A percentile compares a stretch with the other conserved stretches of the same genome.
phyloP scores from a whole-genome alignment of 1,139 yeast species.

The Arxiozyma slooffiae region DNA sequence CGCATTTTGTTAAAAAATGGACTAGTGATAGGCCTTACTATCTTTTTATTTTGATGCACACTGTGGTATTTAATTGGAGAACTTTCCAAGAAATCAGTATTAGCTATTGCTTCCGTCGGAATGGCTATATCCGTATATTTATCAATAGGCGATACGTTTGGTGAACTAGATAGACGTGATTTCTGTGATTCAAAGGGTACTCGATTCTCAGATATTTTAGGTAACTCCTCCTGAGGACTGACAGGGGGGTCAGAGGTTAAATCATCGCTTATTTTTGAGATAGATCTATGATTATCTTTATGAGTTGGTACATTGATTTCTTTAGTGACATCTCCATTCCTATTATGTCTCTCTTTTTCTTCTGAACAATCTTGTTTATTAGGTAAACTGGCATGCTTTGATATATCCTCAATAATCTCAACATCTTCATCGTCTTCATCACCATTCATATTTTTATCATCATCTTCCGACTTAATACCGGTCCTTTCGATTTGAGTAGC shows the following conservation, averaged over 20 bases:
- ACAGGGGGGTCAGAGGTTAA: slow-evolving; percentile 2
- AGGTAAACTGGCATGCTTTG: slow-evolving; percentile 1
- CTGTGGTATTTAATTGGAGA: slow-evolving; percentile 10
- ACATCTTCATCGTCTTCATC: slow-evolving; percentile 25
- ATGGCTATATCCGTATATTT: background rate
- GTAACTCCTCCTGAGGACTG: background rate
- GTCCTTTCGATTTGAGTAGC: slow-evolving; percentile 32
- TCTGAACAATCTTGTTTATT: background rate
- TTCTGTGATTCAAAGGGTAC: background rate
- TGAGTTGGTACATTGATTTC: background rate
- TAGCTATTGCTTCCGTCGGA: background rate
- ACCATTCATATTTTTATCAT: slow-evolving; percentile 6
- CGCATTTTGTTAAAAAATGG: background rate
- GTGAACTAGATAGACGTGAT: background rate
- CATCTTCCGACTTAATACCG: slow-evolving; percentile 1
- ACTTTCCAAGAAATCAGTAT: slow-evolving; percentile 11
- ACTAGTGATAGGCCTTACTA: background rate
- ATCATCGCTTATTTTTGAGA: background rate
- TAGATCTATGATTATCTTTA: background rate
- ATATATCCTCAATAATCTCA: slow-evolving; percentile 24
- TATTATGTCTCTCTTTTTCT: background rate
- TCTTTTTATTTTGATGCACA: background rate
- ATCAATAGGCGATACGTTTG: background rate
- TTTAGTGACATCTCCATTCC: background rate
- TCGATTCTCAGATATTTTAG: background rate